Evolutionary conservation across 345 rosid species (phyloP), one percentile per base, ranked within the genome.

Genomic region (Schrenkiella parvula): DNA sequence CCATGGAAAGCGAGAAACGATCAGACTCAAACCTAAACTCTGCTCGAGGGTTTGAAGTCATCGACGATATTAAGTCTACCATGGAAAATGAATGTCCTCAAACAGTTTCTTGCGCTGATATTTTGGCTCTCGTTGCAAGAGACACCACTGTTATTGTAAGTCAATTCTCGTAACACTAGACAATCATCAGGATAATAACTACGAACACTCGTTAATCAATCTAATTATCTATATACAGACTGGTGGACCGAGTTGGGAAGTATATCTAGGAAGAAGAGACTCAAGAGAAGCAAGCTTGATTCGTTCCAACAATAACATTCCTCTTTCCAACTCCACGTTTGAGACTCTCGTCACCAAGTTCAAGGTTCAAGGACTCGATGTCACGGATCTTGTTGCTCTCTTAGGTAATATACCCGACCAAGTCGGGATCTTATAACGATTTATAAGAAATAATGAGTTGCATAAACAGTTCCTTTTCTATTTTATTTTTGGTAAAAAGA

Each of bases 51-150:
- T 91, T 91, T 17, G 90, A 91, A 81, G 88, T 89, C 59, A 52
- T 91, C 9, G 90, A 91, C 14, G 85, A 83, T 64, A 86, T 91
- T 42, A 91, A 91, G 73, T 68, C 78, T 61, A 90, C 89, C 28
- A 53, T 86, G 9, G 97, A 89, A 71, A 79, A 83, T 69, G 93
- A 81, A 79, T 89, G 96, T 57, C 93, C 96, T 51, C 41, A 78
- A 11, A 89, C 83, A 2, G 93, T 92, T 11, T 92, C 97, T 34
- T 92, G 96, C 60, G 93, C 93, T 37, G 96, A 92, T 78, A 60
- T 84, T 7, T 8, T 92, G 76, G 80, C 91, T 60, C 68, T 92
- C 26, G 91, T 82, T 55, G 92, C 96, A 34, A 84, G 96, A 82
- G 96, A 92, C 76, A 82, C 90, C 41, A 85, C 89, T 21, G 84